These are phyloP conservation scores for Chimonanthus praecox DNA, from an alignment of 164 flowering plant genomes.

Conservation along the genomic window DNA sequence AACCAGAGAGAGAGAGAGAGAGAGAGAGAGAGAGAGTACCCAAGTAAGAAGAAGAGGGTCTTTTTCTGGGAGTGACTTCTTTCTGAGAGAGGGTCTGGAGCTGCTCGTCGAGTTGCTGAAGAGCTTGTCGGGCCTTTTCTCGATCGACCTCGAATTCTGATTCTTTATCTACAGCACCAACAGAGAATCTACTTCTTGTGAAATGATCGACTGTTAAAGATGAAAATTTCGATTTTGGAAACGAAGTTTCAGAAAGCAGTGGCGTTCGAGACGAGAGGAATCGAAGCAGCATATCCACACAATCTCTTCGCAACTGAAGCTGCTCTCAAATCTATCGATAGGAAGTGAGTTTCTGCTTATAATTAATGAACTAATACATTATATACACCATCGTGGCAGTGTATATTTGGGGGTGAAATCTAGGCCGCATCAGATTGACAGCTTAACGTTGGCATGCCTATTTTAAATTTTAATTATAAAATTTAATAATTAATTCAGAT, in stretches of 20 bases:
- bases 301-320: neutral
- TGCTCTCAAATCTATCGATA: too few species aligned
- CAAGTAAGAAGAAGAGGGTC: conserved; percentile 17
- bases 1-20: neutral
- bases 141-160: conserved; percentile 54
- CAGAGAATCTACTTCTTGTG: neutral
- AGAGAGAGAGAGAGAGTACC: conserved; percentile 2
- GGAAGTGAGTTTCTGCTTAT: too few species aligned
- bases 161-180: conserved; percentile 39
- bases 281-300: conserved; percentile 6
- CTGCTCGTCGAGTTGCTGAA: conserved; percentile 58
- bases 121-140: conserved; percentile 64
- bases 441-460: too few species aligned
- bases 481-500: too few species aligned
- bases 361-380: too few species aligned
- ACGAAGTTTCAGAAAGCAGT: neutral
- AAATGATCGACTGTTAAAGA: neutral
- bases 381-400: too few species aligned
- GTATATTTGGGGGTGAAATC: too few species aligned
- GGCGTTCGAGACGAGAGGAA: conserved; percentile 2
- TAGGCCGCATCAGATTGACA: too few species aligned
- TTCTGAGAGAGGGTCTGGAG: conserved; percentile 46
- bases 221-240: neutral
- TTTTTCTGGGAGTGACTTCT: conserved; percentile 32
- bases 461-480: too few species aligned